Conservation (phyloP, 345 rosid genomes). For the Eucalyptus cloeziana region DNA sequence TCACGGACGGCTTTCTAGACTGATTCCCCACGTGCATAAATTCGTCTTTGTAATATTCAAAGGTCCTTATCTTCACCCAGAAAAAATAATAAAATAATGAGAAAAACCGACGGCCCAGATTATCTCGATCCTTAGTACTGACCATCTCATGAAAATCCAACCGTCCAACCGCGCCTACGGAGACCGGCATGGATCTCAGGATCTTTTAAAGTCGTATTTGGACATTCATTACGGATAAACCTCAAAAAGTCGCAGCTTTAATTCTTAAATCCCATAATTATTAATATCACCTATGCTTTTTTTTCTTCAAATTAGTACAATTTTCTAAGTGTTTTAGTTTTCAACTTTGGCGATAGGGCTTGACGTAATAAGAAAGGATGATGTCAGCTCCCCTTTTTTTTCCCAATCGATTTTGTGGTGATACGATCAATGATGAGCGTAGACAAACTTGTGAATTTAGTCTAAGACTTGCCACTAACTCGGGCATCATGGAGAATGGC, state of each 20-base stretch:
- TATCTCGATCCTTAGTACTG: neutral
- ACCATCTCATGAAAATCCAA: neutral
- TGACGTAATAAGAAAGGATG: neutral
- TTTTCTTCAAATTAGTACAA: neutral
- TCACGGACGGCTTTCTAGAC: neutral
- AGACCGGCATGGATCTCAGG: neutral
- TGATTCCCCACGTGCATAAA: neutral
- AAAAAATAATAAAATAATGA: neutral
- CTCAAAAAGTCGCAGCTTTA: neutral
- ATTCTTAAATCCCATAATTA: neutral
- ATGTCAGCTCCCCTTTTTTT: neutral
- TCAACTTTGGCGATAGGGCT: neutral
- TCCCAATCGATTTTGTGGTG: neutral
- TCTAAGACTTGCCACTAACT: neutral
- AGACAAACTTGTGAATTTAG: neutral
- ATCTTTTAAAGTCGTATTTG: neutral
- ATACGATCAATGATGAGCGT: neutral
- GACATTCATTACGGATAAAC: neutral
- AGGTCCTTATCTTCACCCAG: neutral
- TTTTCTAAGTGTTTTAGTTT: neutral
- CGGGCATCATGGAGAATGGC: neutral
- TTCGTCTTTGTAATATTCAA: neutral
- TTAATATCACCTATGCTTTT: neutral
- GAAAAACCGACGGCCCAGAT: neutral
- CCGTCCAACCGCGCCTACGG: neutral